phyloP scores from a whole-genome alignment of 345 rosid species.

The Viola odorata region DNA sequence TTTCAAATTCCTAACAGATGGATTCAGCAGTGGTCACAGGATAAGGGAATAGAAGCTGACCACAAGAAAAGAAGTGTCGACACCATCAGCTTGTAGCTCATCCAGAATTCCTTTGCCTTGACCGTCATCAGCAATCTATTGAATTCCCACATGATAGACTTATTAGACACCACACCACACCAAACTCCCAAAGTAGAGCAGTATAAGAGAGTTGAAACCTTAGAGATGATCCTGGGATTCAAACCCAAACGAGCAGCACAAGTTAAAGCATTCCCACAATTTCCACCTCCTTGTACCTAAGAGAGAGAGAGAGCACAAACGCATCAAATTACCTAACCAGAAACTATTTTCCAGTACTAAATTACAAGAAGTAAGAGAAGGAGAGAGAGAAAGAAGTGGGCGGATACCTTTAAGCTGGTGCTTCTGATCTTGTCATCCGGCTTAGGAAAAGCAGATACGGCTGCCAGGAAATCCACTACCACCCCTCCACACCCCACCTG shows the following conservation, averaged over 20 bases:
- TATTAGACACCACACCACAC: too few relatives aligned
- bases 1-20: too few relatives aligned
- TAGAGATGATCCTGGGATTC: slow-evolving; percentile 34
- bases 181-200: too few relatives aligned
- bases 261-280: slow-evolving; percentile 40
- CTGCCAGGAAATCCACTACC: slow-evolving; percentile 63
- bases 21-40: too few relatives aligned
- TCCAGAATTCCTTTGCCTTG: slow-evolving; percentile 29
- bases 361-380: too few relatives aligned
- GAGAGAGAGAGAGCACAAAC: neutral
- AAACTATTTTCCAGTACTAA: too few relatives aligned
- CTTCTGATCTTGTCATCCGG: slow-evolving; percentile 89
- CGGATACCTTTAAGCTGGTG: slow-evolving; percentile 43
- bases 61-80: slow-evolving; percentile 37
- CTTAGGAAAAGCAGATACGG: slow-evolving; percentile 65
- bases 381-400: neutral
- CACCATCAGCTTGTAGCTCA: slow-evolving; percentile 33
- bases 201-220: slow-evolving; percentile 15
- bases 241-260: slow-evolving; percentile 43
- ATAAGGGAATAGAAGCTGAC: slow-evolving; percentile 12
- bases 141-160: neutral
- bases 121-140: slow-evolving; percentile 33
- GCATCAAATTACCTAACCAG: neutral
- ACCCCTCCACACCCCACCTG: slow-evolving; percentile 72
- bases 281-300: slow-evolving; percentile 44